Conservation (phyloP, 148 eudicot species). For the Amaranthus cruentus region DNA sequence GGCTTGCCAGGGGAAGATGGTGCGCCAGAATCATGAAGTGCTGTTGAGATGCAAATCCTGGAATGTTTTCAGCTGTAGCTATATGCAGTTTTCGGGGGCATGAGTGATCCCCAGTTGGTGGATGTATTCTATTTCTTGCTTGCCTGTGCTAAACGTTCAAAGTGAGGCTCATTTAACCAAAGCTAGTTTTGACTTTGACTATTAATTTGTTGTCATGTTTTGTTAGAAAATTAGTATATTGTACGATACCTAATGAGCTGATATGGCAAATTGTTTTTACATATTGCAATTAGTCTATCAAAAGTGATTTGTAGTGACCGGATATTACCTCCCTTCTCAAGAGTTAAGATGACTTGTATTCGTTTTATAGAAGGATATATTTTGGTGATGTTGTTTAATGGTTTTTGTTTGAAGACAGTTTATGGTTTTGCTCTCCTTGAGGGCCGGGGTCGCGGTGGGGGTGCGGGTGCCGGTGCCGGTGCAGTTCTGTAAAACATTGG, state of each 20-base stretch:
- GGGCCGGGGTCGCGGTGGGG: background rate
- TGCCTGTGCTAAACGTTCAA: background rate
- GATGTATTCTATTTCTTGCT: background rate
- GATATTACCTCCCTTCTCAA: background rate
- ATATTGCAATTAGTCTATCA: slow-evolving; percentile 8
- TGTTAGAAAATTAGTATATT: slow-evolving; percentile 6
- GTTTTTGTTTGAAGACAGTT: background rate
- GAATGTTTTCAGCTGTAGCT: background rate
- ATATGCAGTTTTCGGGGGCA: background rate
- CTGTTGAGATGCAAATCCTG: no score
- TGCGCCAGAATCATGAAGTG: slow-evolving; percentile 32
- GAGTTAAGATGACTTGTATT: background rate
- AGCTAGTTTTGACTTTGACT: background rate
- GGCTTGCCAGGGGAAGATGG: slow-evolving; percentile 68
- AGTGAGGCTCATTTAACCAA: background rate
- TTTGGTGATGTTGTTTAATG: background rate
- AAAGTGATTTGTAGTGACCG: background rate
- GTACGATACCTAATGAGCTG: background rate
- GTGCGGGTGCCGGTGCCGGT: no score
- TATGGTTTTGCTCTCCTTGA: background rate
- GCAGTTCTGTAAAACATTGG: no score
- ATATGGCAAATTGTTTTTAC: background rate
- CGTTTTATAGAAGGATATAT: background rate
- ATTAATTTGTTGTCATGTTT: background rate
- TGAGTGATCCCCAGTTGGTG: background rate